These are phyloP conservation scores for Pestalotiopsis sp. DNA, from an alignment of 2,329 filamentous ascomycete genomes.

Conservation along the genomic window DNA sequence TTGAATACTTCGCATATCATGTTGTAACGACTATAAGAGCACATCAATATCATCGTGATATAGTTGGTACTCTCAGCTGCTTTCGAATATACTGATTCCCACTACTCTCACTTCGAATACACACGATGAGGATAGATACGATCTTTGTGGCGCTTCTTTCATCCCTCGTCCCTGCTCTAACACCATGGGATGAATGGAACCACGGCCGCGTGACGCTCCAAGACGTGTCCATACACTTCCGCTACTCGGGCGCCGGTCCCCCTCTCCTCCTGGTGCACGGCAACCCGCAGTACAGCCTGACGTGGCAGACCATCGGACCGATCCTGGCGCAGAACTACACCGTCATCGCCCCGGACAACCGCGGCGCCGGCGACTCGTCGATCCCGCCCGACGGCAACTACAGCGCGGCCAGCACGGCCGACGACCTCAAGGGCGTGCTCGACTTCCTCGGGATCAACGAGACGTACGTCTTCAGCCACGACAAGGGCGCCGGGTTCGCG, in stretches of 20 bases:
- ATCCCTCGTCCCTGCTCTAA: conserved; percentile 8
- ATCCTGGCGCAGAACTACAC: conserved; percentile 45
- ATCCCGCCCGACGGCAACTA: conserved; percentile 41
- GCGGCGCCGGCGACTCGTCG: conserved; percentile 43
- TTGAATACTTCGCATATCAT: too few relatives aligned
- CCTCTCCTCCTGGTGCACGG: conserved; percentile 44
- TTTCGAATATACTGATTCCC: too few relatives aligned
- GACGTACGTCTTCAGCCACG: conserved; percentile 46
- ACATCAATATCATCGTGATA: too few relatives aligned
- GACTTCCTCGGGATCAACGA: conserved; percentile 44
- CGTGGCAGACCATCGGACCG: conserved; percentile 41
- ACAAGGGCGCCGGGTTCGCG: conserved; percentile 47
- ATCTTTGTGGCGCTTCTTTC: background rate
- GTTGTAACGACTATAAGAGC: too few relatives aligned
- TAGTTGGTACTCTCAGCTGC: too few relatives aligned
- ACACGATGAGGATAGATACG: too few relatives aligned
- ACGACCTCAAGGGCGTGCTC: conserved; percentile 40
- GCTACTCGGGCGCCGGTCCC: conserved; percentile 42
- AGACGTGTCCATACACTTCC: conserved; percentile 44
- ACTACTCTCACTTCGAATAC: too few relatives aligned
- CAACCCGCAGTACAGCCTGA: conserved; percentile 42
- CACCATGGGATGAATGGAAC: conserved; percentile 36
- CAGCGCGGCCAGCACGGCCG: conserved; percentile 40
- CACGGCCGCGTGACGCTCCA: conserved; percentile 37
- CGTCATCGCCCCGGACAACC: conserved; percentile 45